Conservation (phyloP, 257 asterid genomes). For the Ilex aquifolium region DNA sequence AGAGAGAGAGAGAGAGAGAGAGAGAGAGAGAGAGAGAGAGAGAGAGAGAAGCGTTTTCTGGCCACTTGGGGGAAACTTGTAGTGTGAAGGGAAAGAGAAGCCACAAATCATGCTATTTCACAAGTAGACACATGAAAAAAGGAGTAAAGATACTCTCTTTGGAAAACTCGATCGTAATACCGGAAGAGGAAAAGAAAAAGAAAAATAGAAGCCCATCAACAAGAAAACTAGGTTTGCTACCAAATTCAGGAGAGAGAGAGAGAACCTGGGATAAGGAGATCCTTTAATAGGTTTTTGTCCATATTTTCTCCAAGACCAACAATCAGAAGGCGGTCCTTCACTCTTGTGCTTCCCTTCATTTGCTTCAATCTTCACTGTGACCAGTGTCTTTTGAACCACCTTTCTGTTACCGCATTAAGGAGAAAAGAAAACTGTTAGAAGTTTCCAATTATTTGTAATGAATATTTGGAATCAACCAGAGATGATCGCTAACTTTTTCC, state of each 20-base stretch:
- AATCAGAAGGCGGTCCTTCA: slow-evolving; percentile 43
- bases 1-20: too few relatives aligned
- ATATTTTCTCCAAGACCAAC: slow-evolving; percentile 81
- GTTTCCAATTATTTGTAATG: too few relatives aligned
- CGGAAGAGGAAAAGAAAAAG: too few relatives aligned
- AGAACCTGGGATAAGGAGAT: slow-evolving; percentile 65
- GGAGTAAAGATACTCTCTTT: too few relatives aligned
- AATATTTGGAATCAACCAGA: too few relatives aligned
- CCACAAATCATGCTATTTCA: background rate
- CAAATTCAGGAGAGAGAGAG: background rate
- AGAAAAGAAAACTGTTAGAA: background rate
- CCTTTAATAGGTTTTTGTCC: slow-evolving; percentile 80
- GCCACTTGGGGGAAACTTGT: too few relatives aligned
- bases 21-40: too few relatives aligned
- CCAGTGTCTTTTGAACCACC: slow-evolving; percentile 43
- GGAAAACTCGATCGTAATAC: too few relatives aligned
- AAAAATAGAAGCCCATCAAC: too few relatives aligned
- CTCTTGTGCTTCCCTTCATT: slow-evolving; percentile 38
- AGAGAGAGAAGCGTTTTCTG: background rate
- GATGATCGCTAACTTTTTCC: background rate
- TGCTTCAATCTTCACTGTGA: slow-evolving; percentile 48
- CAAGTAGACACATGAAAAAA: too few relatives aligned
- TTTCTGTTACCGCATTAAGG: slow-evolving; percentile 28
- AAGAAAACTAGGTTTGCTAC: too few relatives aligned
- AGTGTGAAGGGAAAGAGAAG: background rate